Percentiles rank a stretch among this genome's conserved stretches.
phyloP scores from a whole-genome alignment of 345 rosid genomes.

The Acer negundo region DNA sequence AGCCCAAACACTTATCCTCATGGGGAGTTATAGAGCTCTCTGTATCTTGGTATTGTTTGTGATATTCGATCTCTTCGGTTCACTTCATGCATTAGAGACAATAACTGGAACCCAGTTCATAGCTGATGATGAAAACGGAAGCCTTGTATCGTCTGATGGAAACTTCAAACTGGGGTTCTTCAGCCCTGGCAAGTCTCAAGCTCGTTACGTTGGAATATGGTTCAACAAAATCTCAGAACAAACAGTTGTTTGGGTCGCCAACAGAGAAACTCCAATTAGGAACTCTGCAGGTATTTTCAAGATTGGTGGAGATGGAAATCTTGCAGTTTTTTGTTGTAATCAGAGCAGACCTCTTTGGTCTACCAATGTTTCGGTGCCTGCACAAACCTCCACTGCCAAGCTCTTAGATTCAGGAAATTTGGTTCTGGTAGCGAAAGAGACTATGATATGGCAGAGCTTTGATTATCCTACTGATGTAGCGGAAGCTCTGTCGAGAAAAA shows the following conservation, averaged over 20 bases:
- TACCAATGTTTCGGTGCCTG: conserved; percentile 7
- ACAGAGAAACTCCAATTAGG: conserved; percentile 20
- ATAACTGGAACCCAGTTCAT: conserved; percentile 9
- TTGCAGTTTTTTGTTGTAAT: conserved; percentile 10
- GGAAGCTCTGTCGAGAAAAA: too few species aligned
- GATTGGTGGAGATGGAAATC: conserved; percentile 15
- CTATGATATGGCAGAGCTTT: conserved; percentile 38
- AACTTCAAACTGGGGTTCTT: conserved; percentile 33
- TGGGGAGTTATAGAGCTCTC: not conserved
- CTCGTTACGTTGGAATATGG: conserved; percentile 34
- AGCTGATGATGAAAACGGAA: conserved; percentile 19
- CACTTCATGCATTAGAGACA: not conserved
- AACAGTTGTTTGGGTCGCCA: conserved; percentile 36
- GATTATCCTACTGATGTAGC: too few species aligned
- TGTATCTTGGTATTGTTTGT: not conserved
- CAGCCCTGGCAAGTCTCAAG: conserved; percentile 19
- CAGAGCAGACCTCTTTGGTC: conserved; percentile 21
- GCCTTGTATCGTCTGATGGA: conserved; percentile 12
- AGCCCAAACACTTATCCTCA: not conserved
- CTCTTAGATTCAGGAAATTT: conserved; percentile 38
- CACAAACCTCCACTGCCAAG: not conserved
- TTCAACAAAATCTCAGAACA: conserved; percentile 13
- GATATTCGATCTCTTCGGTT: not conserved
- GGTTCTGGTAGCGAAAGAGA: not conserved
- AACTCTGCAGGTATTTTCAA: conserved; percentile 19